Percentiles rank a stretch among this genome's conserved stretches.
Conservation (phyloP, 2,329 filamentous ascomycete genomes). For the Paecilomyces formosus region DNA sequence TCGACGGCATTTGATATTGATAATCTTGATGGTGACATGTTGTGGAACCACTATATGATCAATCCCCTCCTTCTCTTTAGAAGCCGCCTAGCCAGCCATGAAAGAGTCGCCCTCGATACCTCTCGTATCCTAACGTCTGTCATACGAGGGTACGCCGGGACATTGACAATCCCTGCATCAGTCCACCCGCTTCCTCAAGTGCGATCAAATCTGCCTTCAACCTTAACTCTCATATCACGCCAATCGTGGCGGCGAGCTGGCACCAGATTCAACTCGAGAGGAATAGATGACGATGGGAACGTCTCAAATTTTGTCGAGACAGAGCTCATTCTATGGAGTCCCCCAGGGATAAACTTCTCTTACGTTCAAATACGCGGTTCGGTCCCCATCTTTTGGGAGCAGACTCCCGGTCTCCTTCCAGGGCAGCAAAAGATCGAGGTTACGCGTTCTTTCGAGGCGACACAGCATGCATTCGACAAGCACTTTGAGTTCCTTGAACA, state of each 20-base stretch:
- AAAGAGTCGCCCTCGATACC: conserved; percentile 72
- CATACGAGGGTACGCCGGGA: conserved; percentile 85
- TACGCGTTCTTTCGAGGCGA: conserved; percentile 80
- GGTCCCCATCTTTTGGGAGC: conserved; percentile 96
- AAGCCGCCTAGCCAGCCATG: conserved; percentile 65
- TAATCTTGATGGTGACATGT: conserved; percentile 81
- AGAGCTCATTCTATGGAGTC: conserved; percentile 85
- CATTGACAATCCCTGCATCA: conserved; percentile 73
- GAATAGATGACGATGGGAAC: conserved; percentile 94
- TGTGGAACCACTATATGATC: conserved; percentile 99
- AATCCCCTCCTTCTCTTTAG: conserved; percentile 84
- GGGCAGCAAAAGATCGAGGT: conserved; percentile 92
- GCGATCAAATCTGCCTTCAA: conserved; percentile 68
- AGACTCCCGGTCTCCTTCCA: conserved; percentile 76
- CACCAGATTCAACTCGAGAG: conserved; percentile 92
- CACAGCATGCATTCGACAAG: conserved; percentile 89
- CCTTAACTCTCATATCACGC: conserved; percentile 81
- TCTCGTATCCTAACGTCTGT: conserved; percentile 87
- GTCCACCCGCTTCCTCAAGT: conserved; percentile 61
- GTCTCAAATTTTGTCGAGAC: conserved; percentile 99
- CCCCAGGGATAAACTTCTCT: conserved; percentile 71
- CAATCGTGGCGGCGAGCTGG: conserved; percentile 86
- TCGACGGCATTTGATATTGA: conserved; percentile 79
- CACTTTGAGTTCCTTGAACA: conserved; percentile 85
- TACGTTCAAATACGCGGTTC: conserved; percentile 91